Base-by-base conservation (phyloP, 371 early-diverging fungal species). In the Syncephalastrum contaminatum region DNA sequence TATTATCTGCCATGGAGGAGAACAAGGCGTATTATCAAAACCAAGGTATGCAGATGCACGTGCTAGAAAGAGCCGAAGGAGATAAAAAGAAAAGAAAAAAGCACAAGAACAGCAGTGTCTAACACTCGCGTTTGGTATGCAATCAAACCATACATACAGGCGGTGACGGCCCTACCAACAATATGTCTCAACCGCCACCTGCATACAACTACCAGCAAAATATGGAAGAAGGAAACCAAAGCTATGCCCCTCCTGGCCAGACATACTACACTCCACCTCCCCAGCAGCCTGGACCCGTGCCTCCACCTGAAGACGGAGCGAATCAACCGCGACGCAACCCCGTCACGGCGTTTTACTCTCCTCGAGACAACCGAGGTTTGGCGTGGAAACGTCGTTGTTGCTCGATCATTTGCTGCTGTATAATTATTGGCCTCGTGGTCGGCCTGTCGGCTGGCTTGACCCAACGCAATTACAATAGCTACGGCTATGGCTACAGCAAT, bases 371-470 rank as follows among this genome's bases (percentile, higher is more conserved):
- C 21, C 57, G 52, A 46, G 43, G 50, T 2, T 41, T 73, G n/a
- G 73, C 60, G 1, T 40, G 63, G 16, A 66, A 51, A 36, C 64
- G 73, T 27, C 51, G 70, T 15, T 19, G 56, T 4, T 69, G 62
- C 27, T 67, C 73, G 3, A 18, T 64, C 3, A 54, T 69, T 13
- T 66, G 60, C 21, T 73, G 73, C 39, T 69, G 67, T 56, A 69
- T 73, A 6, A 15, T 69, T 1, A 53, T 69, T 36, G 67, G 70
- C 5, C 55, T 73, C 14, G 50, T 67, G 15, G 51, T 73, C n/a
- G 66, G 70, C 0, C 21, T 73, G 8, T 41, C 73, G 43, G 58
- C 67, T 24, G 73, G 73, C 7, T 50, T 73, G 19, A 67, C 73
- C 42, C 51, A 54, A 20, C 55, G 49, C 2, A 54, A 44, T 21